These are phyloP conservation scores for Coniferiporia weirii DNA, from an alignment of 1,284 basidiomycete genomes.

Conservation along the genomic window DNA sequence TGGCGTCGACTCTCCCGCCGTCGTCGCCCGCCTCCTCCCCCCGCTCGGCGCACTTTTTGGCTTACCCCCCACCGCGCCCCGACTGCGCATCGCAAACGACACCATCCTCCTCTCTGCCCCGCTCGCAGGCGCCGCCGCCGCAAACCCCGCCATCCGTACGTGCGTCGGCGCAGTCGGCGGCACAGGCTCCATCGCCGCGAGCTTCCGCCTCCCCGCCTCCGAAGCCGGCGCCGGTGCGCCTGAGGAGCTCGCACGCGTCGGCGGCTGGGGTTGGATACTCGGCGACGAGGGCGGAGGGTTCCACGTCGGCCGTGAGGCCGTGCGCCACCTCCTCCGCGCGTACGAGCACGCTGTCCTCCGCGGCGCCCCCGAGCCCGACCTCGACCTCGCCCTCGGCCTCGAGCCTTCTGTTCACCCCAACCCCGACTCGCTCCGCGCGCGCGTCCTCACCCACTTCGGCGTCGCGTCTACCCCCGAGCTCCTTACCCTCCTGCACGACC, in stretches of 20 bases:
- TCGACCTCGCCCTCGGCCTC: not conserved
- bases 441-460: slow-evolving; percentile 51
- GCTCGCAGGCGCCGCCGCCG: slow-evolving; percentile 35
- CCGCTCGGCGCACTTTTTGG: slow-evolving; percentile 50
- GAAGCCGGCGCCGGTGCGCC: slow-evolving; percentile 30
- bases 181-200: slow-evolving; percentile 65
- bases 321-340: slow-evolving; percentile 57
- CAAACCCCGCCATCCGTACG: slow-evolving; percentile 46
- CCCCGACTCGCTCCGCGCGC: slow-evolving; percentile 27
- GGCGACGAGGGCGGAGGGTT: slow-evolving; percentile 79
- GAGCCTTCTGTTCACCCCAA: slow-evolving; percentile 10
- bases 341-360: slow-evolving; percentile 49
- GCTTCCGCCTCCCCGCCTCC: slow-evolving; percentile 38
- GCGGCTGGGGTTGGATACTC: slow-evolving; percentile 80
- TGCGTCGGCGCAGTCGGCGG: slow-evolving; percentile 67
- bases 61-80: slow-evolving; percentile 42
- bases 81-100: slow-evolving; percentile 65
- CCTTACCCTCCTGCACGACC: slow-evolving; percentile 57
- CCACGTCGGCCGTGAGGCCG: slow-evolving; percentile 65
- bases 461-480: slow-evolving; percentile 55
- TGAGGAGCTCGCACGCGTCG: slow-evolving; percentile 59
- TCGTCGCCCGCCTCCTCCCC: slow-evolving; percentile 46
- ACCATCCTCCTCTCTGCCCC: slow-evolving; percentile 72
- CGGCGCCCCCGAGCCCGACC: slow-evolving; percentile 28
- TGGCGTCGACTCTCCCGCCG: slow-evolving; percentile 65